phyloP scores from a whole-genome alignment of 495 filamentous ascomycete species.

The Xylaria telfairii region DNA sequence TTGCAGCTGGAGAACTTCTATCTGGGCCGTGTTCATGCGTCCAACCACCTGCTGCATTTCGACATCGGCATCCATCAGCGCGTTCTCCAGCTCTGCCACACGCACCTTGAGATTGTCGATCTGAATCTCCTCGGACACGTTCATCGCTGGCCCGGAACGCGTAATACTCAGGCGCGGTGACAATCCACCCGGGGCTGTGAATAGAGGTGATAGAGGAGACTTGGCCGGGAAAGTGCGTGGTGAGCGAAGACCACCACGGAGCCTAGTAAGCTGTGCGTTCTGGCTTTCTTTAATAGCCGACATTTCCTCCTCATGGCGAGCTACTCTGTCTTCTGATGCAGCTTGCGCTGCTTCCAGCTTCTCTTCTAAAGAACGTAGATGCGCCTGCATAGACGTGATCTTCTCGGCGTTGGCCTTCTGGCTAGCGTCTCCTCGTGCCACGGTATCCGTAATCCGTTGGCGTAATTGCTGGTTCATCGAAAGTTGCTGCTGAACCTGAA shows the following conservation, averaged over 20 bases:
- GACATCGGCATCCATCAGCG: conserved; percentile 78
- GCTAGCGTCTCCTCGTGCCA: conserved; percentile 83
- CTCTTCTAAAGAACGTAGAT: conserved; percentile 83
- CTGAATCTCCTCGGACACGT: conserved; percentile 62
- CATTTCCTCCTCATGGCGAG: conserved; percentile 86
- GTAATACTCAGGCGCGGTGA: conserved; percentile 54
- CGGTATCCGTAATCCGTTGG: conserved; percentile 80
- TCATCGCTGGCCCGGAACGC: conserved; percentile 48
- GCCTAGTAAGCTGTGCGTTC: conserved; percentile 75
- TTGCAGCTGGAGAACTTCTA: conserved; percentile 91
- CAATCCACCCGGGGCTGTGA: conserved; percentile 49
- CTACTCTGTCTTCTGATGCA: conserved; percentile 80
- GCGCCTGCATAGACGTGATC: conserved; percentile 82
- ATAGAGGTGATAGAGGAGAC: conserved; percentile 71
- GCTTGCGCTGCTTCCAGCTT: conserved; percentile 82
- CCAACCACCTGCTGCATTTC: conserved; percentile 96
- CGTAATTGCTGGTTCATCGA: conserved; percentile 76
- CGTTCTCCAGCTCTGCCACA: conserved; percentile 80
- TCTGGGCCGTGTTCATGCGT: conserved; percentile 91
- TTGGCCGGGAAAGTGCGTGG: conserved; percentile 54
- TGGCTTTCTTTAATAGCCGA: conserved; percentile 75
- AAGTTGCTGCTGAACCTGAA: conserved; percentile 78
- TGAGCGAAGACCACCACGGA: conserved; percentile 60
- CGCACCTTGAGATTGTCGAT: conserved; percentile 76
- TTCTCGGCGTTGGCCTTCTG: conserved; percentile 77